Percentiles rank a stretch among this genome's conserved stretches.
Conservation (phyloP, 2,329 filamentous ascomycete genomes). For the Aspergillus pseudoterreus region DNA sequence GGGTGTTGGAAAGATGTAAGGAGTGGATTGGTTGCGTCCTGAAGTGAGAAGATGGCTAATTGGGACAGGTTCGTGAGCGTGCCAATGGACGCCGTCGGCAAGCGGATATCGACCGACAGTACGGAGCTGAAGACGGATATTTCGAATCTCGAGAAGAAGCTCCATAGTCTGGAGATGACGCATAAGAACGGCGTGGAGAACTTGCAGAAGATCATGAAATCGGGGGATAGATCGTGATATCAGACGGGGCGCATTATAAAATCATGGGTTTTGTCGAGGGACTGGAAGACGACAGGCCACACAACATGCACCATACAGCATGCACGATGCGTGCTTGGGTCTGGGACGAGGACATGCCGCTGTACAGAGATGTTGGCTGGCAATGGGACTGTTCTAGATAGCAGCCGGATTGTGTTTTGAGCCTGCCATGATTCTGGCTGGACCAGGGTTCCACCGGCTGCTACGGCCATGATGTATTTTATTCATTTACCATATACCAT, state of each 20-base stretch:
- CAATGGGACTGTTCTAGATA: neutral
- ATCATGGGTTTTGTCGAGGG: neutral
- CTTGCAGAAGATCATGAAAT: conserved; percentile 79
- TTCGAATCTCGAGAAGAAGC: conserved; percentile 76
- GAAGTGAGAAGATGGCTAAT: conserved; percentile 1
- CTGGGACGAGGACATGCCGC: neutral
- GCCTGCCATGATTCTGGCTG: conserved; percentile 2
- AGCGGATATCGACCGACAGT: conserved; percentile 71
- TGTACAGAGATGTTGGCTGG: neutral
- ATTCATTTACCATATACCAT: neutral
- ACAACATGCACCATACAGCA: neutral
- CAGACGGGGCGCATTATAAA: neutral
- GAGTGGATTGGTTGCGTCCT: conserved; percentile 8
- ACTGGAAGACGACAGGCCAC: neutral
- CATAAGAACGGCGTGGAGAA: conserved; percentile 91
- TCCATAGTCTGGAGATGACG: conserved; percentile 91
- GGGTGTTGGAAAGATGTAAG: conserved; percentile 94
- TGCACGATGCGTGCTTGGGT: neutral
- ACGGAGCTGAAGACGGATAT: conserved; percentile 74
- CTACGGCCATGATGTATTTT: no score
- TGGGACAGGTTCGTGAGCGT: conserved; percentile 76
- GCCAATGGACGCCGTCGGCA: conserved; percentile 67
- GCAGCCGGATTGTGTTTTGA: neutral
- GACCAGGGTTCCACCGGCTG: neutral
- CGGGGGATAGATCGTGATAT: conserved; percentile 39